Evolutionary conservation across 768 basidiomycete species (phyloP), one percentile per base, ranked within the genome.

Genomic region (Pleurotus platypus): DNA sequence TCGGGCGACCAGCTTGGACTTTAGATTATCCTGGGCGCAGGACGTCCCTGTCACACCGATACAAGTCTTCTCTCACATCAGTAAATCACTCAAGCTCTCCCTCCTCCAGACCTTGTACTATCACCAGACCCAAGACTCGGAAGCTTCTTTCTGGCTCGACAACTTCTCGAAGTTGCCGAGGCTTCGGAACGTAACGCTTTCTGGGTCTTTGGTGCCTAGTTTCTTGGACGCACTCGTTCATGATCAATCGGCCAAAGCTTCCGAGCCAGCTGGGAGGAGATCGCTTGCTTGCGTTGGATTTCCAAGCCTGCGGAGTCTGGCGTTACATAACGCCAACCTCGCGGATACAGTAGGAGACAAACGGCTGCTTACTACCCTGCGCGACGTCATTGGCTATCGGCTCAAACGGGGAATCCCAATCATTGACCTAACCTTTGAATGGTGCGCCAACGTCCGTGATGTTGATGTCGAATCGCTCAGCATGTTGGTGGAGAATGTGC

Each of bases 341-440:
- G 61, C 50, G 2, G 64, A 61, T 27, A 56, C 58, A 15, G 27
- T 46, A 2, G 26, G 37, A 9, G 16, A 16, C n/a, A 27, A 49
- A 50, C 2, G 38, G 38, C 48, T 38, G 48, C 49, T 60, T 39
- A 20, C 62, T 51, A 49, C 55, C 20, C 55, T 65, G 46, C 42
- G 38, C 58, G 64, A 69, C 38, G 63, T 63, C 55, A 54, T 77
- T 54, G 69, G 68, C 58, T 67, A 66, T 46, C 65, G 76, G 12
- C 69, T 55, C 22, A 66, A 74, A 49, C 66, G 65, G 8, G 68
- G 65, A 24, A 67, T 66, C 38, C 64, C 65, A 38, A 37, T 76
- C 7, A 62, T 65, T 35, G 64, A 66, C 16, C 47, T 76, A 53
- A 57, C 50, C 24, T 56, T 76, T 18, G n/a, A 39, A 6, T 60